phyloP scores from a whole-genome alignment of 2,329 filamentous ascomycete species.

The Neobulgaria alba region DNA sequence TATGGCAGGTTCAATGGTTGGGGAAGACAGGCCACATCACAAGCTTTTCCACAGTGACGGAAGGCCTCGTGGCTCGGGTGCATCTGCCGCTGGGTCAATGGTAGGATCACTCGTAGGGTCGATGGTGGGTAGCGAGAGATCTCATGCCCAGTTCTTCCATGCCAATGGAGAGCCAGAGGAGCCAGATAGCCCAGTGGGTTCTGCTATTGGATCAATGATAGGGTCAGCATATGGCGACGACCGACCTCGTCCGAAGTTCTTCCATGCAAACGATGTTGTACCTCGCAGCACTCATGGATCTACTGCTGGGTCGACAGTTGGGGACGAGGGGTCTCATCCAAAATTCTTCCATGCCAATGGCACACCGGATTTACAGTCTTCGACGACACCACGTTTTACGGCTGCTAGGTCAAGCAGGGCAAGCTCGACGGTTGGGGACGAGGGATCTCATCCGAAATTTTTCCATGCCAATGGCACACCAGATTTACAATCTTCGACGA shows the following conservation, averaged over 20 bases:
- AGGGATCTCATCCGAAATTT: slow-evolving; percentile 48
- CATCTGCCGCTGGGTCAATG: slow-evolving; percentile 25
- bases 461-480: slow-evolving; percentile 64
- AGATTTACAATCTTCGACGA: slow-evolving; percentile 35
- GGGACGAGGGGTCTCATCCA: slow-evolving; percentile 31
- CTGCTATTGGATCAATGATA: background rate
- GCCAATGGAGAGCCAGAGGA: slow-evolving; percentile 45
- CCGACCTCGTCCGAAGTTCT: slow-evolving; percentile 28
- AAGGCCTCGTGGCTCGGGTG: slow-evolving; percentile 6
- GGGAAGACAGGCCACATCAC: background rate
- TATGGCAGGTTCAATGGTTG: background rate
- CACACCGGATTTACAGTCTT: slow-evolving; percentile 39
- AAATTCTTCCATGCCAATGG: slow-evolving; percentile 75
- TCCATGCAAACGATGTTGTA: slow-evolving; percentile 36
- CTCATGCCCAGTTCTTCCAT: slow-evolving; percentile 62
- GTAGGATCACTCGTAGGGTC: slow-evolving; percentile 20
- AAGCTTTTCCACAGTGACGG: background rate
- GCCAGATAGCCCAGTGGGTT: slow-evolving; percentile 32
- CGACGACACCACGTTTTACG: slow-evolving; percentile 30
- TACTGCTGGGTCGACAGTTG: slow-evolving; percentile 20
- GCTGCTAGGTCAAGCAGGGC: slow-evolving; percentile 34
- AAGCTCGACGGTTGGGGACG: slow-evolving; percentile 36
- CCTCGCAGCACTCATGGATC: slow-evolving; percentile 19
- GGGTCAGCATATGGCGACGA: background rate
- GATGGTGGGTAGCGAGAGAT: slow-evolving; percentile 22